Conservation (phyloP, 805 yeast genomes). For the Saturnispora gosingensis region DNA sequence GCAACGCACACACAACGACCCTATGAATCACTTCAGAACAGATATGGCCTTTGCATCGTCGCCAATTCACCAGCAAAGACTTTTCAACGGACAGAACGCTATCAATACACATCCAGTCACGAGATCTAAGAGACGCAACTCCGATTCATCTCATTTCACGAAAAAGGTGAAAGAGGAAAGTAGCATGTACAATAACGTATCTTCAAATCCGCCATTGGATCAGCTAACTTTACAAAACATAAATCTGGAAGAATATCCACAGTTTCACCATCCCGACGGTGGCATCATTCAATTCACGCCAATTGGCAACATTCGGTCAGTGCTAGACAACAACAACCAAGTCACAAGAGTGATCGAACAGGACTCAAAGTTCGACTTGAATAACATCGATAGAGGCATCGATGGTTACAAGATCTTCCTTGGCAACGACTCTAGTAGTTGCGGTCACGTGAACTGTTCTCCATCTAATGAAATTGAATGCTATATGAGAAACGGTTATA, state of each 20-base stretch:
- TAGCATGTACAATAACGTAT: slow-evolving; percentile 13
- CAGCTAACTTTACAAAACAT: slow-evolving; percentile 22
- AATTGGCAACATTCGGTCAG: slow-evolving; percentile 47
- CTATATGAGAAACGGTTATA: slow-evolving; percentile 27
- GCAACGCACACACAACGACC: neutral
- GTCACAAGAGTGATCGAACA: slow-evolving; percentile 41
- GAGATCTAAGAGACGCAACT: slow-evolving; percentile 29
- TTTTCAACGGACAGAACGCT: slow-evolving; percentile 11
- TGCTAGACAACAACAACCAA: slow-evolving; percentile 34
- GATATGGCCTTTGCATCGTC: slow-evolving; percentile 2
- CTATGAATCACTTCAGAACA: neutral
- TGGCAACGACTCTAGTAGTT: slow-evolving; percentile 17
- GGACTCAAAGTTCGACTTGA: slow-evolving; percentile 27
- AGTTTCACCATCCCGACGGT: slow-evolving; percentile 52
- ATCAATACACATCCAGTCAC: slow-evolving; percentile 11
- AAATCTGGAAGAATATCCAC: slow-evolving; percentile 40
- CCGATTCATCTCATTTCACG: slow-evolving; percentile 25
- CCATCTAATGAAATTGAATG: slow-evolving; percentile 28
- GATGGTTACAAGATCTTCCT: slow-evolving; percentile 29
- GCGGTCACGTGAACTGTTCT: slow-evolving; percentile 13
- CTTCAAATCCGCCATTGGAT: slow-evolving; percentile 13
- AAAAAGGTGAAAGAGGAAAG: slow-evolving; percentile 25
- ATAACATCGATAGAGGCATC: slow-evolving; percentile 26
- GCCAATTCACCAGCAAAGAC: slow-evolving; percentile 13
- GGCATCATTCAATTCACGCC: slow-evolving; percentile 55